Evolutionary conservation across 768 basidiomycete genomes (phyloP).

Genomic region (Suillus plorans): DNA sequence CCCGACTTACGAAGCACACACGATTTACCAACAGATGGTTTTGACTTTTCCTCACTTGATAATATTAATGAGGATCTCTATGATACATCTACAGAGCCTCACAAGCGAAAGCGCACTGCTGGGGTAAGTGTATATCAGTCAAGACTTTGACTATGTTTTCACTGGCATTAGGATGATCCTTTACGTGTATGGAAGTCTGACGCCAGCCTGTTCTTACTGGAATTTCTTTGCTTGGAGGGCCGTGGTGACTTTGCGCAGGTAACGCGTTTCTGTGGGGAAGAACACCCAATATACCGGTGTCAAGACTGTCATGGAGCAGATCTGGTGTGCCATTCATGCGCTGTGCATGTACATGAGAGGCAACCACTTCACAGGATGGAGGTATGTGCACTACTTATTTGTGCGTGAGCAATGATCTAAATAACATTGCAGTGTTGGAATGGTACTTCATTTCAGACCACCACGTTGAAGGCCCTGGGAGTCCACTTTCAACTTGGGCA

Average conservation of each 20-base stretch:
- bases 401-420: not conserved
- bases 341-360: not conserved
- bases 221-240: not conserved
- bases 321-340: not conserved
- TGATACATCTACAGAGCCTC: not conserved
- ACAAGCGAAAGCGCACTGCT: not conserved
- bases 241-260: not conserved
- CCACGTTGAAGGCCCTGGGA: slow-evolving; percentile 17
- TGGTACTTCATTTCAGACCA: slow-evolving; percentile 15
- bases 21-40: not conserved
- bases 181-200: not conserved
- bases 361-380: not conserved
- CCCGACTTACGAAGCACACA: no score
- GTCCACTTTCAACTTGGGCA: slow-evolving; percentile 25
- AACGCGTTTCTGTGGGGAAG: not conserved
- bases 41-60: not conserved
- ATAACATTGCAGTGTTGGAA: slow-evolving; percentile 18
- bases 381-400: slow-evolving; percentile 5
- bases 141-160: not conserved
- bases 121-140: not conserved
- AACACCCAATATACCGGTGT: not conserved
- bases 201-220: not conserved
- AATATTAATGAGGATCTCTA: not conserved
- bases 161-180: not conserved
- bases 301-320: not conserved